phyloP scores from a whole-genome alignment of 768 basidiomycete species.

The Leccinum fibrillosum region DNA sequence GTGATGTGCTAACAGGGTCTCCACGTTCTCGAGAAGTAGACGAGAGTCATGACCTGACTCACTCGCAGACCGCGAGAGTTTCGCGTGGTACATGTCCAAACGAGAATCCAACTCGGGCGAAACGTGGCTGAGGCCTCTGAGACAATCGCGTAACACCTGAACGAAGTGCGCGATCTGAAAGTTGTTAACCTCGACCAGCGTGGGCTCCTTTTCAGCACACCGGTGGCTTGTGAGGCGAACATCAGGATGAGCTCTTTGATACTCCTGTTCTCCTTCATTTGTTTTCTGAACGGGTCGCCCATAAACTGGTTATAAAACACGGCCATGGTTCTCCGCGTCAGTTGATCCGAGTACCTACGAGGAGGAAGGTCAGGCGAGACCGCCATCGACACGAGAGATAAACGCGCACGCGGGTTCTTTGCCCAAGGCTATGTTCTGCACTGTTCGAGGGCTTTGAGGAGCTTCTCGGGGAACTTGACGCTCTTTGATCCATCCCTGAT shows the following conservation, averaged over 20 bases:
- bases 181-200: conserved; percentile 81
- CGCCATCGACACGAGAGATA: background rate
- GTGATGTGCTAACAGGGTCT: conserved; percentile 42
- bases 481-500: conserved; percentile 75
- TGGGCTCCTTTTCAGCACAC: conserved; percentile 85
- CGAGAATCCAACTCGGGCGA: conserved; percentile 79
- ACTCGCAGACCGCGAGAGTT: conserved; percentile 62
- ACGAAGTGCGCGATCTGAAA: conserved; percentile 85
- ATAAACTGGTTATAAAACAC: conserved; percentile 91
- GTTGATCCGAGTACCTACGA: conserved; percentile 80
- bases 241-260: conserved; percentile 96
- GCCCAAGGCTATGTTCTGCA: conserved; percentile 93
- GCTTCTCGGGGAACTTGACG: conserved; percentile 91
- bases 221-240: conserved; percentile 90
- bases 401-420: conserved; percentile 78
- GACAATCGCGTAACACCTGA: conserved; percentile 76
- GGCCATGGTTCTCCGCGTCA: conserved; percentile 88
- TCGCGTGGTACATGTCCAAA: conserved; percentile 80
- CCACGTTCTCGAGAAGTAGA: conserved; percentile 54
- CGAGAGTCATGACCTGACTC: conserved; percentile 66
- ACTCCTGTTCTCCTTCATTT: conserved; percentile 95
- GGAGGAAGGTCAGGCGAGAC: conserved; percentile 2
- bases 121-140: conserved; percentile 70
- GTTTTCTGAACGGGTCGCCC: conserved; percentile 75
- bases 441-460: conserved; percentile 86